Conservation (phyloP, 768 basidiomycete species). For the Lactifluus volemus region DNA sequence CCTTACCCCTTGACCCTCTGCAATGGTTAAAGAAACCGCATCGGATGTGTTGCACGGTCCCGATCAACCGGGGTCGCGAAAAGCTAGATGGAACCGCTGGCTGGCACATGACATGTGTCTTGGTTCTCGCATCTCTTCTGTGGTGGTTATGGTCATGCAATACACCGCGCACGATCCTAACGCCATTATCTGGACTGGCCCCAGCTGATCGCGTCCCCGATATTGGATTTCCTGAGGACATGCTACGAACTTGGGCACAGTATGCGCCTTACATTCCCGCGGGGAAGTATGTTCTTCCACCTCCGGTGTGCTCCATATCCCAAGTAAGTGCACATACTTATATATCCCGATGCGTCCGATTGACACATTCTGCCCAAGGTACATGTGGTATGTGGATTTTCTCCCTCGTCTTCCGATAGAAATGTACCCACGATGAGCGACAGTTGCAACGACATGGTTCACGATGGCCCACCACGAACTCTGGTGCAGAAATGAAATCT, state of each 20-base stretch:
- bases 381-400: conserved; percentile 41
- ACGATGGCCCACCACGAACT: conserved; percentile 57
- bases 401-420: not conserved
- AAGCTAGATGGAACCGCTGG: not conserved
- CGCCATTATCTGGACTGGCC: not conserved
- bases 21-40: not conserved
- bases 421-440: not conserved
- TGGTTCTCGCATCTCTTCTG: not conserved
- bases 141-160: conserved; percentile 1
- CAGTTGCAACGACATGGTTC: conserved; percentile 79
- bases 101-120: not conserved
- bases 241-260: conserved; percentile 38
- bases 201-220: not conserved
- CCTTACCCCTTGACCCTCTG: too few relatives aligned
- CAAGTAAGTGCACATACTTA: conserved; percentile 34
- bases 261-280: conserved; percentile 54
- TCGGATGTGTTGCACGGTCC: not conserved
- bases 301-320: conserved; percentile 41
- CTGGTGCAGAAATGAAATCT: conserved; percentile 33
- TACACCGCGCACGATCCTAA: conserved; percentile 26
- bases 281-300: conserved; percentile 37
- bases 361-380: conserved; percentile 32
- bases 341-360: not conserved
- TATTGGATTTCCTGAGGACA: conserved; percentile 8
- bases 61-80: not conserved